Evolutionary conservation across 2,329 filamentous ascomycete genomes (phyloP), one percentile per base, ranked within the genome.

Genomic region (Calonectria multiphialidica): DNA sequence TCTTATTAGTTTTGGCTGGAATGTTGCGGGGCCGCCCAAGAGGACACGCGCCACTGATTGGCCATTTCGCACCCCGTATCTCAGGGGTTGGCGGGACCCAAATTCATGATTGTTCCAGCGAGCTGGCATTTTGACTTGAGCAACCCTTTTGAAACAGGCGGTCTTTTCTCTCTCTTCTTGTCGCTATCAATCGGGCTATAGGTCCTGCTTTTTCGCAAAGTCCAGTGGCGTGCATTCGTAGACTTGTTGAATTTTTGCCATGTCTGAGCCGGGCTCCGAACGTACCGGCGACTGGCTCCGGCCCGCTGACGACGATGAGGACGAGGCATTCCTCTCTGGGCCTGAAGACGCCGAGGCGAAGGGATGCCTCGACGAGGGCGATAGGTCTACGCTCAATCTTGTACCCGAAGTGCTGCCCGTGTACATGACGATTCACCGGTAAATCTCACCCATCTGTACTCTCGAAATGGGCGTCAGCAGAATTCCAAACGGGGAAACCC

Each of bases 351-450:
- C 75, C 2, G 78, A 79, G 50, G 75, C 78, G 23, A 78, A 78
- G 62, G 78, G 75, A 42, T 79, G 77, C 28, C 78, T 79, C 30
- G 78, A 74, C 15, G 75, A 79, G 23, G 78, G 71, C 40, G 77
- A 76, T 61, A 74, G 59, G 37, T 77, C 76, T 30, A 78, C 75
- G 0, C 73, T 79, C 53, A 73, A 79, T 45, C 73, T 79, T 42
- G 50, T 59, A 15, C 78, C 78, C 5, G 71, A 71, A 40, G 70
- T 72, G 12, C 73, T 79, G 13, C 78, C 78, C 18, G 76, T 79
- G n/a, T 79, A 79, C 59, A 79, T 79, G 78, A 79, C 76, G 10
- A 79, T 79, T 72, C 78, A 79, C 70, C 77, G 78, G 78, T 79
- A 77, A 78, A 78, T 68, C 61, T 69, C 45, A 28, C 57, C 76